Evolutionary conservation across 1,284 basidiomycete genomes (phyloP).

Genomic region (Sporisorium exsertum): DNA sequence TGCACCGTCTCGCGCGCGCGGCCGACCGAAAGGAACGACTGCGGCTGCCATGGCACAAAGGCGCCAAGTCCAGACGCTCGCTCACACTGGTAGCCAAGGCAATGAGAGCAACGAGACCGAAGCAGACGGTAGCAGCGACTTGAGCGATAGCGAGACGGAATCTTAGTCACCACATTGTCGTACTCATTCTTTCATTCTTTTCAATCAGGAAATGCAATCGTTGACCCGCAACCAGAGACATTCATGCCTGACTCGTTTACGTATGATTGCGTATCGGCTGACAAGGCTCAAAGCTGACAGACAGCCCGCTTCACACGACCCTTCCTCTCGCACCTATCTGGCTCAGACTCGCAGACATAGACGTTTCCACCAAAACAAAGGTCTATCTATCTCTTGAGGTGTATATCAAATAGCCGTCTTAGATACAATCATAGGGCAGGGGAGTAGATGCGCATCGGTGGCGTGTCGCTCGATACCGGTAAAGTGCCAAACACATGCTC

Average conservation of each 20-base stretch:
- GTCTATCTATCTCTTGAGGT: no score
- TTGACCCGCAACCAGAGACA: no score
- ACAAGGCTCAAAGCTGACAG: no score
- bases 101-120: background rate
- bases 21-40: slow-evolving; percentile 1
- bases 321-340: no score
- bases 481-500: background rate
- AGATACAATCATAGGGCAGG: background rate
- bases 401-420: no score
- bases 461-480: background rate
- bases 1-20: background rate
- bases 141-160: slow-evolving; percentile 6
- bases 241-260: no score
- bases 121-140: background rate
- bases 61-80: background rate
- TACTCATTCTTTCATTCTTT: no score
- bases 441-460: background rate
- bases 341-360: no score
- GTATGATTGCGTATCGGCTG: no score
- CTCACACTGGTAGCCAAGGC: background rate
- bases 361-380: no score
- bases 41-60: background rate
- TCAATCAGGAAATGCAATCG: no score
- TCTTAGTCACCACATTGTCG: background rate
- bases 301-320: no score